Evolutionary conservation across 768 basidiomycete species (phyloP).

Genomic region (Kwoniella newhampshirensis): DNA sequence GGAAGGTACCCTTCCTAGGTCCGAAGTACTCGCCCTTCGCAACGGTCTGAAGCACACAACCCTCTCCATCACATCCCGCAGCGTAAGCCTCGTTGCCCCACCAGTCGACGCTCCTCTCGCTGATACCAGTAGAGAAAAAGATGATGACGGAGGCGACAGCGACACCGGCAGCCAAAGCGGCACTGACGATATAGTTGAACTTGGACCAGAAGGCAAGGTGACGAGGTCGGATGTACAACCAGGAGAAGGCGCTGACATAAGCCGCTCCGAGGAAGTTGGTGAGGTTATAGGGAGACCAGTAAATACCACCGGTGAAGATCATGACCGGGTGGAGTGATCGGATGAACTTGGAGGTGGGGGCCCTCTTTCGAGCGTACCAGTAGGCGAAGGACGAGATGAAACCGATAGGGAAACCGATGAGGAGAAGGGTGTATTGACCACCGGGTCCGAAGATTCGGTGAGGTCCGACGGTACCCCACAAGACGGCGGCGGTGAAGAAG

Average conservation of each 20-base stretch:
- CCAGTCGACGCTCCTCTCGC: conserved; percentile 46
- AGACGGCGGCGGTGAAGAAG: conserved; percentile 56
- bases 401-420: conserved; percentile 75
- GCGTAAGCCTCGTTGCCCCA: conserved; percentile 42
- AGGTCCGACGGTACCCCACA: conserved; percentile 55
- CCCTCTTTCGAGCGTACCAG: conserved; percentile 14
- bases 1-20: conserved; percentile 20
- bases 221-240: conserved; percentile 35
- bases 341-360: conserved; percentile 19
- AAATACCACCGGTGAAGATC: conserved; percentile 23
- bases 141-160: conserved; percentile 54
- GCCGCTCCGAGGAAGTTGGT: conserved; percentile 37
- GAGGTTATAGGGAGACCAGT: conserved; percentile 42
- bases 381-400: conserved; percentile 63
- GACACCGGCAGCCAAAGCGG: conserved; percentile 52
- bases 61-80: conserved; percentile 20
- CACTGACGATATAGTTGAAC: conserved; percentile 52
- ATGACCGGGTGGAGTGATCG: conserved; percentile 40
- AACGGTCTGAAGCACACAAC: conserved; percentile 30
- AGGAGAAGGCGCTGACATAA: conserved; percentile 35
- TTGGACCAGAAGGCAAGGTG: conserved; percentile 49
- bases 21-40: conserved; percentile 40
- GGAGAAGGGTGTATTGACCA: conserved; percentile 59
- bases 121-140: conserved; percentile 53
- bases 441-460: conserved; percentile 53